phyloP scores from a whole-genome alignment of 2,329 filamentous ascomycete species.

The Xylaria sp. region DNA sequence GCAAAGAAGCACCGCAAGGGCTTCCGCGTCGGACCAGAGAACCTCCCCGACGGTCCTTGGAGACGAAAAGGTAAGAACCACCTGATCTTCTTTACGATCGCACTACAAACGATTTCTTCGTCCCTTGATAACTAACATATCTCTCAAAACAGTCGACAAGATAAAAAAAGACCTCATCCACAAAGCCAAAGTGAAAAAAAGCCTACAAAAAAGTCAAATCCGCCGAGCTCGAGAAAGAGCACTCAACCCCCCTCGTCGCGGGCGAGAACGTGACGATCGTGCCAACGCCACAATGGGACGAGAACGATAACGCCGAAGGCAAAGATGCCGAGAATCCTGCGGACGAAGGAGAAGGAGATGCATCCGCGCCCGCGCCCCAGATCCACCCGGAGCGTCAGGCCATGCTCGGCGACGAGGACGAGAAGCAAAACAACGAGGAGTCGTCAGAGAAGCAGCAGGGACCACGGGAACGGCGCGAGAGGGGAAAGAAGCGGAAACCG shows the following conservation, averaged over 20 bases:
- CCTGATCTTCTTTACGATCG: not conserved
- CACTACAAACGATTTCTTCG: not conserved
- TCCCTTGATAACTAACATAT: slow-evolving; percentile 11
- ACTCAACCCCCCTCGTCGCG: slow-evolving; percentile 8
- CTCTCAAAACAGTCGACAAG: slow-evolving; percentile 56
- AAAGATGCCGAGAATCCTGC: slow-evolving; percentile 8
- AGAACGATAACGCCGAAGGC: not conserved
- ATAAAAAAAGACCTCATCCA: slow-evolving; percentile 86
- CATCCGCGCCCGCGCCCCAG: slow-evolving; percentile 21
- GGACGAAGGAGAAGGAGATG: slow-evolving; percentile 5
- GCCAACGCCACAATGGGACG: not conserved
- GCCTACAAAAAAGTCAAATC: slow-evolving; percentile 84
- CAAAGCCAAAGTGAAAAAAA: slow-evolving; percentile 88
- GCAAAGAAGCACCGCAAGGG: slow-evolving; percentile 58
- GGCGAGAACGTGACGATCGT: slow-evolving; percentile 16
- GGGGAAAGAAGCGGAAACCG: slow-evolving; percentile 32
- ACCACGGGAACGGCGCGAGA: slow-evolving; percentile 2
- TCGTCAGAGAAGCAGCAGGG: not conserved
- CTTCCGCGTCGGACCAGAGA: slow-evolving; percentile 82
- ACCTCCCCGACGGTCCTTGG: slow-evolving; percentile 85
- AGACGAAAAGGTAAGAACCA: slow-evolving; percentile 59
- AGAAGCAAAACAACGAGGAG: not conserved
- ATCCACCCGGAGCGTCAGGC: slow-evolving; percentile 41
- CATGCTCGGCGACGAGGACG: slow-evolving; percentile 33
- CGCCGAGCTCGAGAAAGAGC: slow-evolving; percentile 31